Evolutionary conservation across 257 asterid species (phyloP), one percentile per base, ranked within the genome.

Genomic region (Pogostemon cablin): DNA sequence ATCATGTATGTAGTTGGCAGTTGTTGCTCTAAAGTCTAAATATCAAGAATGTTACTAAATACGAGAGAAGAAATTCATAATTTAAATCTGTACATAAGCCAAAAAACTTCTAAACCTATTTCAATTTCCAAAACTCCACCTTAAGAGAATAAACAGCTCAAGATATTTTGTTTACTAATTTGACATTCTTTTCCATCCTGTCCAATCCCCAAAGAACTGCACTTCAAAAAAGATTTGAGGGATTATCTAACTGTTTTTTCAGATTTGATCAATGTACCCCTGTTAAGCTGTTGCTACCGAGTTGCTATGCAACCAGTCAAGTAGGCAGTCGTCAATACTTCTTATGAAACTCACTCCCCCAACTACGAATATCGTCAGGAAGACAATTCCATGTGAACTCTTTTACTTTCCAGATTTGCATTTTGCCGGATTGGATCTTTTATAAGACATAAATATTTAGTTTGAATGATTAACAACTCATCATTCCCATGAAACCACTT

Each of bases 291-390:
- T 20, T 20, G 25, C 25, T 20, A 12, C 25, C 6, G 34, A 25
- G 54, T 32, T 69, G 6, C 67, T 57, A 47, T n/a, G 35, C 43
- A 25, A 58, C 8, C 67, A 44, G 25, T 39, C 48, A 12, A 60
- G 12, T 5, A 52, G 37, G 43, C 57, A 10, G 69, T 46, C 69
- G 69, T 46, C 69, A 61, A 17, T 53, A 39, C 3, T 61, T 61
- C 53, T 37, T 37, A 72, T 63, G 32, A 25, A 25, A 25, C 32
- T 7, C 15, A 20, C 39, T 34, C 43, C 43, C 60, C 38, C 75
- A 47, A 59, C 62, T 10, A 20, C 9, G 4, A 47, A 70, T 58
- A 46, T 47, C 20, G 49, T 48, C 65, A 63, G 35, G 15, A 69
- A 20, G 47, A 37, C 43, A 20, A 43, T 39, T 60, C 37, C 15